These are phyloP conservation scores for Lippia alba DNA, from an alignment of 305 asterid genomes.

Conservation along the genomic window DNA sequence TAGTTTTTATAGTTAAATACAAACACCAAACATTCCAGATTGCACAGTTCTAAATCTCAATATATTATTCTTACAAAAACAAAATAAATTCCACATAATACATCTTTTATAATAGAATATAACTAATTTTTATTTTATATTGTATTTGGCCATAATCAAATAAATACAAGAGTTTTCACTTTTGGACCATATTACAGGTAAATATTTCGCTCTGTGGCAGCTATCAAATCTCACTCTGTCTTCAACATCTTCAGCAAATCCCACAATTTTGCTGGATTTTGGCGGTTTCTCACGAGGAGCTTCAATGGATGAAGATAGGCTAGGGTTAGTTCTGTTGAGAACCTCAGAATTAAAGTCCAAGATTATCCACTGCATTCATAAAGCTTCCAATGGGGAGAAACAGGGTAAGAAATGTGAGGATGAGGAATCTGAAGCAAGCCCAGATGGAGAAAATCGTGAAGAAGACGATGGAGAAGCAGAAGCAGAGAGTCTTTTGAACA, in stretches of 20 bases:
- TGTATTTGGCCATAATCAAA: background rate
- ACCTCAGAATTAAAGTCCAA: slow-evolving; percentile 79
- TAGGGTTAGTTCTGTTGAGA: slow-evolving; percentile 72
- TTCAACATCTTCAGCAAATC: background rate
- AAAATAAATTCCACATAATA: too few species aligned
- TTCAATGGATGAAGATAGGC: slow-evolving; percentile 74
- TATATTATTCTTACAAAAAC: too few species aligned
- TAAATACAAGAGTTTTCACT: background rate
- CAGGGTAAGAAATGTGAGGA: slow-evolving; percentile 35
- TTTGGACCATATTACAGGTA: background rate
- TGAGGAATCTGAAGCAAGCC: slow-evolving; percentile 36
- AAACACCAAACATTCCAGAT: too few species aligned
- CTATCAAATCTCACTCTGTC: background rate
- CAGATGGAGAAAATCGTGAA: slow-evolving; percentile 42
- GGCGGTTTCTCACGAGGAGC: slow-evolving; percentile 1
- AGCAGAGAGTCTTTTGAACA: slow-evolving; percentile 63
- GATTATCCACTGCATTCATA: slow-evolving; percentile 63
- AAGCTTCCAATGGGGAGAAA: slow-evolving; percentile 33
- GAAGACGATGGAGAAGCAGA: slow-evolving; percentile 58
- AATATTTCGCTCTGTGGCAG: background rate
- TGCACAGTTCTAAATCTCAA: too few species aligned
- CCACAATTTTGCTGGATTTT: slow-evolving; percentile 16
- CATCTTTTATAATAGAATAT: too few species aligned
- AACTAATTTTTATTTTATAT: background rate
- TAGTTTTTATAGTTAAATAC: too few species aligned